Evolutionary conservation across 192 early-diverging fungal species (phyloP), one percentile per base, ranked within the genome.

Genomic region (Coemansia sp.): DNA sequence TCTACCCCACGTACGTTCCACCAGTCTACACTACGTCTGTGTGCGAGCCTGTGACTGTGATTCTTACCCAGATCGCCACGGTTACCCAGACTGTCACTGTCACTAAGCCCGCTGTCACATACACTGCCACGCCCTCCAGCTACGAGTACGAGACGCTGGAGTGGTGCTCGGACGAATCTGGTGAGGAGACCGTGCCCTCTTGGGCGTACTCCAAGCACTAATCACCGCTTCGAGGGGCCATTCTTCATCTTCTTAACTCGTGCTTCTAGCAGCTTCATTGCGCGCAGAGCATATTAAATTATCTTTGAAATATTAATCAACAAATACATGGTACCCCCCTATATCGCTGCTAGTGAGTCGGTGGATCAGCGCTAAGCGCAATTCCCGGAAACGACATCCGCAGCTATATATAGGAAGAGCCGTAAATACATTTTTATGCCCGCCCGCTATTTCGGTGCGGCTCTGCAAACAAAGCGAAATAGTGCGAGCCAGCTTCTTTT

Each of bases 81-180:
- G 66, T 61, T 0, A 75, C 72, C 20, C 18, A 45, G 37, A 70
- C 68, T 18, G 66, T 53, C 33, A 56, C 62, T 0, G 39, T 53
- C 6, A 67, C 65, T 14, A 45, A 39, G 23, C 39, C 65, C 18
- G 55, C 72, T 25, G 42, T 69, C n/a, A 65, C 64, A 18, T 31
- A 45, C 31, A 64, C 61, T 21, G 58, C 52, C 0, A 55, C 64
- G 20, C 62, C 41, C 28, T 53, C 68, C 12, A 59, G 55, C 56
- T 43, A 63, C 45, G 53, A 48, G 23, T 62, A 67, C 37, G 65
- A 73, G 61, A 73, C 72, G 14, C 37, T 60, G 6, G 64, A 59
- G 53, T 73, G 65, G 65, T 73, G 71, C 65, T 62, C 71, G 20
- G 72, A 64, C 61, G 57, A 25, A 1, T 28, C 59, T 3, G 70